Percentiles rank a stretch among this genome's conserved stretches.
Evolutionary conservation across 805 yeast genomes (phyloP).

Genomic region (Saturnispora saitoi): DNA sequence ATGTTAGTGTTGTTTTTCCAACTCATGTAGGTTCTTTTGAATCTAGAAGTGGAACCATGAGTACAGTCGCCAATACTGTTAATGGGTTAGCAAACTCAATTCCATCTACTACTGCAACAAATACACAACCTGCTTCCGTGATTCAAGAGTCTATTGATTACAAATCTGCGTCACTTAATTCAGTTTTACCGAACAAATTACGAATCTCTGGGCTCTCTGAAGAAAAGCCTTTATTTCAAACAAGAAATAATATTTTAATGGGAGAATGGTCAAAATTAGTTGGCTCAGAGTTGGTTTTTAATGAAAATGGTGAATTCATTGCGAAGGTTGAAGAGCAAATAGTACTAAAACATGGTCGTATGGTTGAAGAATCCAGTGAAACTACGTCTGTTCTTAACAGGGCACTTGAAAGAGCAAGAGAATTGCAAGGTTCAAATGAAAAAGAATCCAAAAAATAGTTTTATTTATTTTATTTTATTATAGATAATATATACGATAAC

Average conservation of each 20-base stretch:
- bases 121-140: neutral
- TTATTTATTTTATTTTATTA: neutral
- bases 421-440: conserved; percentile 8
- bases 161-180: conserved; percentile 8
- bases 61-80: neutral
- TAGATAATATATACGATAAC: too few relatives aligned
- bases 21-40: conserved; percentile 24
- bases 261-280: conserved; percentile 71
- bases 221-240: conserved; percentile 46
- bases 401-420: conserved; percentile 17
- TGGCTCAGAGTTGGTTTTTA: conserved; percentile 54
- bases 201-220: conserved; percentile 50
- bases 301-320: conserved; percentile 29
- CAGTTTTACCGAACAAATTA: conserved; percentile 21
- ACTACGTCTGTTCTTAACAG: conserved; percentile 19
- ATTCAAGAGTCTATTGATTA: conserved; percentile 13
- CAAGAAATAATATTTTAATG: conserved; percentile 53
- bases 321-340: conserved; percentile 26
- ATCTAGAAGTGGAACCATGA: conserved; percentile 18
- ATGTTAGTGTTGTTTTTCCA: conserved; percentile 47
- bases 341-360: conserved; percentile 25
- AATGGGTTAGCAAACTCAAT: neutral
- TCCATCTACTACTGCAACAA: neutral
- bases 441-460: neutral
- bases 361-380: conserved; percentile 18